These are phyloP conservation scores for Seiridium cupressi DNA, from an alignment of 2,329 filamentous ascomycete genomes.

Conservation along the genomic window DNA sequence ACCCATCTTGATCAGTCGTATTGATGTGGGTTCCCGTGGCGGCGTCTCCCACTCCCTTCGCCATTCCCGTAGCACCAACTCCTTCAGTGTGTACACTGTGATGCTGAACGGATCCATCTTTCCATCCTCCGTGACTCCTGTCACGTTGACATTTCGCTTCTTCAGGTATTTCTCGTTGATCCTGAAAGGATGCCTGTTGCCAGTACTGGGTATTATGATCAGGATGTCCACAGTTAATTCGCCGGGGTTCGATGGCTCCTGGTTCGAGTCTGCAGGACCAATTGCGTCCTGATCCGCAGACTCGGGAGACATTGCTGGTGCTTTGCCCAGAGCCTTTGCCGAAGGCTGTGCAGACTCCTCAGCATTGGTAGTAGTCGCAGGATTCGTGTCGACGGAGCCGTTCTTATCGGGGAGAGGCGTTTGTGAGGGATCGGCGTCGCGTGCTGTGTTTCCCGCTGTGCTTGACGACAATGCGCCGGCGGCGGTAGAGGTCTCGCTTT, in stretches of 20 bases:
- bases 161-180: conserved; percentile 83
- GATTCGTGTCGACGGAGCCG: background rate
- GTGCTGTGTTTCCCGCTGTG: background rate
- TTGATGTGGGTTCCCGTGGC: conserved; percentile 83
- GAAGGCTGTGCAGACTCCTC: background rate
- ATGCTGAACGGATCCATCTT: conserved; percentile 80
- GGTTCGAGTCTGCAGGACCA: conserved; percentile 10
- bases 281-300: conserved; percentile 11
- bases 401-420: background rate
- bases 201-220: conserved; percentile 72
- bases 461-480: background rate
- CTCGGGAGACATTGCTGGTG: background rate
- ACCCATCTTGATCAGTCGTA: conserved; percentile 88
- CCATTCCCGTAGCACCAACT: conserved; percentile 92
- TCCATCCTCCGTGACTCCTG: conserved; percentile 59
- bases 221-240: conserved; percentile 68
- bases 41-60: conserved; percentile 85
- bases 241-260: conserved; percentile 9
- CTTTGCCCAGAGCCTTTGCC: conserved; percentile 7
- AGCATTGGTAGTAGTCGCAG: background rate
- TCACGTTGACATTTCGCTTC: conserved; percentile 76
- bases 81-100: conserved; percentile 90
- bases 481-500: background rate
- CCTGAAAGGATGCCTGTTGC: conserved; percentile 83
- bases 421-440: background rate